Conservation (phyloP, 495 filamentous ascomycete species). For the Penicillium riverlandense region DNA sequence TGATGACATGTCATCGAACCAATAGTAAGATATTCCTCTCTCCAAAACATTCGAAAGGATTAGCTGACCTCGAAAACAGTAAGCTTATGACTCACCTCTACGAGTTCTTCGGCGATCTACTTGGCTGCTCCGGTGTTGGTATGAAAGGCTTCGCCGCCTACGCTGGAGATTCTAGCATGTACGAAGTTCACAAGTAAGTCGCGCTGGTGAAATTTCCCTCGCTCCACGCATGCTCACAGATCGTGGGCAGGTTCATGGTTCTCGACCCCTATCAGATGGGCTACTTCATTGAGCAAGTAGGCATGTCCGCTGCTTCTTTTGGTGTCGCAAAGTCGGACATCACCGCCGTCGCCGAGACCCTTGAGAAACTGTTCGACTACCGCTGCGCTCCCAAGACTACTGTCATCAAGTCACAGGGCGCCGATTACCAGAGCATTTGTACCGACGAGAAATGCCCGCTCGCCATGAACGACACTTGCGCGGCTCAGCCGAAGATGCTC, state of each 20-base stretch:
- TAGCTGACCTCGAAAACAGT: slow-evolving; percentile 14
- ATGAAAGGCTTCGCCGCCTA: slow-evolving; percentile 35
- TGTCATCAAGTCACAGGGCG: slow-evolving; percentile 16
- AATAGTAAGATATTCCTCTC: slow-evolving; percentile 36
- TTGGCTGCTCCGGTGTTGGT: slow-evolving; percentile 42
- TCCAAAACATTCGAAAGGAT: not conserved
- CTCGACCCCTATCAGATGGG: slow-evolving; percentile 38
- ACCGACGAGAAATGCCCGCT: slow-evolving; percentile 29
- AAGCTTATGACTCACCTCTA: slow-evolving; percentile 49
- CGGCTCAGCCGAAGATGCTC: slow-evolving; percentile 1
- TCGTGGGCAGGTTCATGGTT: slow-evolving; percentile 41
- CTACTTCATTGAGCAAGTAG: slow-evolving; percentile 51
- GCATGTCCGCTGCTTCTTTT: slow-evolving; percentile 40
- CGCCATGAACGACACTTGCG: slow-evolving; percentile 15
- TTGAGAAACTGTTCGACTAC: slow-evolving; percentile 36
- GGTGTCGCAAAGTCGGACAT: slow-evolving; percentile 31
- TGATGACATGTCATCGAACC: slow-evolving; percentile 31
- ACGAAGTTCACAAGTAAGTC: slow-evolving; percentile 40
- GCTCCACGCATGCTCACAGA: not conserved
- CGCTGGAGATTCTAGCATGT: slow-evolving; percentile 33
- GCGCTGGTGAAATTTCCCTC: not conserved
- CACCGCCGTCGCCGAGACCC: slow-evolving; percentile 12
- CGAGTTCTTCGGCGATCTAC: slow-evolving; percentile 44
- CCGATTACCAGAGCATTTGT: slow-evolving; percentile 41
- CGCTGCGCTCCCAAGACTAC: slow-evolving; percentile 30